Conservation (phyloP, 2,329 filamentous ascomycete genomes). For the Phialophora expanda region DNA sequence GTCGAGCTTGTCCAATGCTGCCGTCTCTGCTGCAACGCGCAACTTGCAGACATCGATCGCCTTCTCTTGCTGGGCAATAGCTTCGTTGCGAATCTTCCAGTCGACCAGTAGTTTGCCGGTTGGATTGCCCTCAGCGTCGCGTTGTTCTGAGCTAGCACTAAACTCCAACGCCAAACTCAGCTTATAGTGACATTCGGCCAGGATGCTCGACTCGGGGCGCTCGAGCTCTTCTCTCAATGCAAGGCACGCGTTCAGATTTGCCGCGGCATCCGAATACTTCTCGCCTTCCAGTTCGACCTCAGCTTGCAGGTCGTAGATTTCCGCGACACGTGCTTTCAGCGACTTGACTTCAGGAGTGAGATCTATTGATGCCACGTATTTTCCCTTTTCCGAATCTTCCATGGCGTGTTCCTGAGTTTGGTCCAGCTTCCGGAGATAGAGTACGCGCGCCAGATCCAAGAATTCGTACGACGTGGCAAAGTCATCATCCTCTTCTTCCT, state of each 20-base stretch:
- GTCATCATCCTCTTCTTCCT: slow-evolving; percentile 64
- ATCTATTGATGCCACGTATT: slow-evolving; percentile 44
- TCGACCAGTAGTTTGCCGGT: slow-evolving; percentile 55
- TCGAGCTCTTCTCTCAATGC: slow-evolving; percentile 79
- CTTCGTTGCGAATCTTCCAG: slow-evolving; percentile 62
- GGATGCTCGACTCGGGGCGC: slow-evolving; percentile 77
- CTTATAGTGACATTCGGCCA: slow-evolving; percentile 96
- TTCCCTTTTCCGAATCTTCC: slow-evolving; percentile 52
- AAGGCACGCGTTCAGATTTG: slow-evolving; percentile 78
- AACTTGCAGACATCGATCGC: slow-evolving; percentile 64
- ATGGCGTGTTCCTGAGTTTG: slow-evolving; percentile 46
- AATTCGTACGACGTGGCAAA: slow-evolving; percentile 69
- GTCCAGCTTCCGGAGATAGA: slow-evolving; percentile 63
- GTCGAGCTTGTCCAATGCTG: slow-evolving; percentile 48
- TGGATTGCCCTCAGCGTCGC: slow-evolving; percentile 49
- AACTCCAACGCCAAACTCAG: slow-evolving; percentile 94
- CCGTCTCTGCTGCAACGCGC: slow-evolving; percentile 60
- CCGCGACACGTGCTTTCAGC: slow-evolving; percentile 83
- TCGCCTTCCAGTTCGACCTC: slow-evolving; percentile 98
- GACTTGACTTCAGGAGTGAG: slow-evolving; percentile 55
- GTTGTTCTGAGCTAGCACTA: slow-evolving; percentile 70
- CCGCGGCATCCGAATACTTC: slow-evolving; percentile 84
- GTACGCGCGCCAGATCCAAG: slow-evolving; percentile 66
- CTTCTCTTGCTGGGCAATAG: slow-evolving; percentile 63
- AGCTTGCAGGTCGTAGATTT: slow-evolving; percentile 90